phyloP scores from a whole-genome alignment of 352 stramenopile species.

The Globisporangium barbulae region DNA sequence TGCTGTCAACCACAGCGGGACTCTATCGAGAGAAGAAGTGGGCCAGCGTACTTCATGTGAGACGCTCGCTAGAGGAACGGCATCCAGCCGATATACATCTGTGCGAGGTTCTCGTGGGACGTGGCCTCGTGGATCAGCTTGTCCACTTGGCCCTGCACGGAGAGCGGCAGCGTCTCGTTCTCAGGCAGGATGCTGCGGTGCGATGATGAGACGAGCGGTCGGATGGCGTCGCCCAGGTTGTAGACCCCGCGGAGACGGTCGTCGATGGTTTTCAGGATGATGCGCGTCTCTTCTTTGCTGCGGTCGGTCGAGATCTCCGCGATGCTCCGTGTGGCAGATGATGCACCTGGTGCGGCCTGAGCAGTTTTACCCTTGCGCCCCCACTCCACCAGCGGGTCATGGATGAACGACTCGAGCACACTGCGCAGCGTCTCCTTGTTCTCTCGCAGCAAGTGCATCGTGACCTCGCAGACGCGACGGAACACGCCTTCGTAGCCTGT shows the following conservation, averaged over 20 bases:
- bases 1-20: neutral
- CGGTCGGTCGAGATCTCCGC: conserved; percentile 61
- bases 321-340: conserved; percentile 25
- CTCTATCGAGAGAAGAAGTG: no score
- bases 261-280: conserved; percentile 90
- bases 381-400: conserved; percentile 96
- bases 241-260: conserved; percentile 91
- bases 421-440: conserved; percentile 97
- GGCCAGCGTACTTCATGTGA: no score
- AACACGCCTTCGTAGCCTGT: conserved; percentile 96
- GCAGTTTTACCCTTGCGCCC: conserved; percentile 69
- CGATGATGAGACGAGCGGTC: conserved; percentile 54
- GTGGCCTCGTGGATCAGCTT: conserved; percentile 94
- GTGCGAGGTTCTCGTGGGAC: conserved; percentile 88
- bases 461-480: conserved; percentile 90
- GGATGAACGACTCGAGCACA: conserved; percentile 99
- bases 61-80: conserved; percentile 62
- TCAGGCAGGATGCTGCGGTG: conserved; percentile 70
- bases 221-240: conserved; percentile 85
- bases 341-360: conserved; percentile 25
- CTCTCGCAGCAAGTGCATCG: conserved; percentile 90
- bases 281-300: conserved; percentile 83
- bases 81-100: conserved; percentile 97
- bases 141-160: conserved; percentile 92
- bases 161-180: conserved; percentile 88